Base-by-base conservation (phyloP, 2,329 filamentous ascomycete species). In the Nothomitra cinnamomea region DNA sequence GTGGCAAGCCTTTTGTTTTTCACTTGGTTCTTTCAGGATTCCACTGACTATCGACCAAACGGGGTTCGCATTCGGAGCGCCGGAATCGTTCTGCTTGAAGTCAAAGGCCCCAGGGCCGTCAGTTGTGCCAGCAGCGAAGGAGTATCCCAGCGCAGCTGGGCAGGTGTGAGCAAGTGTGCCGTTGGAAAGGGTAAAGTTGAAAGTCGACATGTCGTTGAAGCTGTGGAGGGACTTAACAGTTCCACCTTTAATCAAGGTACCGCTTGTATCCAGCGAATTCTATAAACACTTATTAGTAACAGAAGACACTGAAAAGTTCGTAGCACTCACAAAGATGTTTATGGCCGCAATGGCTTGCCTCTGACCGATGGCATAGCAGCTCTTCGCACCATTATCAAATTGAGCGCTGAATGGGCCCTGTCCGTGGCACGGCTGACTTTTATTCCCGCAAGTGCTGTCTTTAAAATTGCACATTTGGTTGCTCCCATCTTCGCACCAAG, bases 101-200 rank as follows among this genome's bases (percentile, higher is more conserved):
- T 96, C 90, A 61, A 95, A 94, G 0, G 80, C 81, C 0, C 90
- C 90, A 0, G 90, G 89, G 4, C 90, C 87, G 64, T 96, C 90
- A 0, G 87, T 86, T 0, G 90, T 96, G 10, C 90, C 90, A 1
- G 86, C 90, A 0, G 90, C 90, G 64, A 96, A 96, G 0, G 85
- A 89, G 64, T 92, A 94, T 4, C 90, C 90, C 56, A 96, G 70
- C 0, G 88, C 87, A 0, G 89, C 89, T 2, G 88, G 83, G 60
- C 90, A 96, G 0, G 89, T 94, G 51, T 70, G 73, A 5, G 81
- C 85, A 28, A 69, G 69, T 2, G 78, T 79, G 47, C 85, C 85
- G 59, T 94, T 87, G 0, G 82, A 76, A 1, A 89, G 78, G 2
- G 70, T 66, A 62, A 95, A 94, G 0, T 74, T 75, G 64, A 82